phyloP scores from a whole-genome alignment of 129 eudicot species.

The Glebionis coronaria region DNA sequence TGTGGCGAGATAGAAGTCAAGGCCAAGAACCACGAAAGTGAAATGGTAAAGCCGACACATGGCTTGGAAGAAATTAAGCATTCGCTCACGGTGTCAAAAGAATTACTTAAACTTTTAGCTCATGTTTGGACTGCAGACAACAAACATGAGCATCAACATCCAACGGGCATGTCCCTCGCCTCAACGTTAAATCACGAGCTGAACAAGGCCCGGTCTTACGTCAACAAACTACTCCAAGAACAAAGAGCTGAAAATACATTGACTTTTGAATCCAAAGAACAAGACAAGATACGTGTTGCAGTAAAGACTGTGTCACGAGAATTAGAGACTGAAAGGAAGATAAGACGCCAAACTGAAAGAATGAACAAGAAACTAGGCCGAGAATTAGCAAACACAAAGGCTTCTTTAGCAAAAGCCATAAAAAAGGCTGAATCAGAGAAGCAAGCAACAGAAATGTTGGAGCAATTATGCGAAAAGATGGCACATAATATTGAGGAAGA shows the following conservation, averaged over 20 bases:
- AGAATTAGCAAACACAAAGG: conserved; percentile 60
- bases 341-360: conserved; percentile 70
- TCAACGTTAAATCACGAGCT: conserved; percentile 77
- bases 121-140: conserved; percentile 42
- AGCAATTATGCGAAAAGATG: conserved; percentile 76
- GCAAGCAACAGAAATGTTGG: conserved; percentile 66
- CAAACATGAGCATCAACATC: conserved; percentile 29
- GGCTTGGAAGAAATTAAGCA: conserved; percentile 55
- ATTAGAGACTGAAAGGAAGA: conserved; percentile 60
- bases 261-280: conserved; percentile 46
- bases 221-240: conserved; percentile 60
- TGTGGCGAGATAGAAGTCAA: conserved; percentile 24
- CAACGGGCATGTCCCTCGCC: conserved; percentile 55
- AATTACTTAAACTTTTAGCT: conserved; percentile 63
- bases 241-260: conserved; percentile 27
- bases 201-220: conserved; percentile 52
- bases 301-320: conserved; percentile 50
- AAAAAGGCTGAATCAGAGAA: conserved; percentile 58
- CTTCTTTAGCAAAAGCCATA: conserved; percentile 33
- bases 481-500: conserved; percentile 61
- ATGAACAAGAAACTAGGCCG: conserved; percentile 77
- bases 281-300: conserved; percentile 52
- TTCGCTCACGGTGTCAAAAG: conserved; percentile 60
- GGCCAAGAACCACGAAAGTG: conserved; percentile 20
- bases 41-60: conserved; percentile 31